Conservation (phyloP, 176 grass and related monocot genomes). For the Typha latifolia region DNA sequence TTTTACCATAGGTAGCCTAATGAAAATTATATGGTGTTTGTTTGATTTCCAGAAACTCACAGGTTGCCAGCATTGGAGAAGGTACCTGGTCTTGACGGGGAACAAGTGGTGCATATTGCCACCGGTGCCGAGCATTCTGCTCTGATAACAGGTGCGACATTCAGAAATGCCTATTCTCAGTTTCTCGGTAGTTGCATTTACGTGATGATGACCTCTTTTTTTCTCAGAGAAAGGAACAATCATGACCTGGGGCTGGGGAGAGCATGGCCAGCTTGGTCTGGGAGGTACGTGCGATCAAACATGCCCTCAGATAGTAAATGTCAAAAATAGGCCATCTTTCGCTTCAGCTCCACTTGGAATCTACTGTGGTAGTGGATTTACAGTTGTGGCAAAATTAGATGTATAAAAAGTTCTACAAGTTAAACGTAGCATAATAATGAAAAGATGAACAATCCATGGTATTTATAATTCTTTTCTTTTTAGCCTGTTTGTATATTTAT, state of each 20-base stretch:
- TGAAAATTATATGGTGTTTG: neutral
- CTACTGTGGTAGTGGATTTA: slow-evolving; percentile 86
- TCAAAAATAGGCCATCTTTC: slow-evolving; percentile 11
- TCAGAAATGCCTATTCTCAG: no score
- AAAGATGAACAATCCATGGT: no score
- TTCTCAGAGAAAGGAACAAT: slow-evolving; percentile 45
- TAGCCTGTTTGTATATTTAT: no score
- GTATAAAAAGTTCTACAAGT: neutral
- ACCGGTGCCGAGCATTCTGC: slow-evolving; percentile 83
- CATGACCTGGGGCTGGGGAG: slow-evolving; percentile 95
- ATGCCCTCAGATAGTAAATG: slow-evolving; percentile 42
- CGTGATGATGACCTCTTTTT: neutral
- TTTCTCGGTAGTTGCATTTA: no score
- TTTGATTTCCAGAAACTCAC: slow-evolving; percentile 11
- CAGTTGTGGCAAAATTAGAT: slow-evolving; percentile 23
- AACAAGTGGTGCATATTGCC: slow-evolving; percentile 48
- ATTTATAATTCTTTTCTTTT: no score
- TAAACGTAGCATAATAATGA: no score
- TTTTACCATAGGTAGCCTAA: neutral
- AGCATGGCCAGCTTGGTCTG: slow-evolving; percentile 88
- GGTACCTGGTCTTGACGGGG: slow-evolving; percentile 26
- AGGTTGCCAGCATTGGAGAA: slow-evolving; percentile 20
- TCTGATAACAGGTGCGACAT: slow-evolving; percentile 45
- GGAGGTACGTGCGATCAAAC: slow-evolving; percentile 48
- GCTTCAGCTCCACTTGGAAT: slow-evolving; percentile 17